Conservation (phyloP, 176 grass and related monocot genomes). For the Cymbopogon citratus region DNA sequence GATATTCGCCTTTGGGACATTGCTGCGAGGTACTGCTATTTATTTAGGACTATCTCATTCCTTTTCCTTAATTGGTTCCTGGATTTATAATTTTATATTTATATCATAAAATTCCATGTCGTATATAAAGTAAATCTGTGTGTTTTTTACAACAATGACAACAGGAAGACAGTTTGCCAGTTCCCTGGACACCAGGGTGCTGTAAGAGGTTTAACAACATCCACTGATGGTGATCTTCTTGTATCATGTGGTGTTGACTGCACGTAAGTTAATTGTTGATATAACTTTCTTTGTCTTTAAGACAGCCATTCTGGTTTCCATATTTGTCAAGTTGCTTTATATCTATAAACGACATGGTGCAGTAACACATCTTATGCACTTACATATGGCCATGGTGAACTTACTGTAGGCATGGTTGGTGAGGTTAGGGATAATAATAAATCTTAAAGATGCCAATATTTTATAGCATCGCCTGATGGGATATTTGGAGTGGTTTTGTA, state of each 20-base stretch:
- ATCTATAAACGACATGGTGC: background rate
- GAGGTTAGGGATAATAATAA: background rate
- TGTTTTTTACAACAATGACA: slow-evolving; percentile 23
- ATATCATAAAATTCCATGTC: background rate
- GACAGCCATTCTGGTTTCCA: background rate
- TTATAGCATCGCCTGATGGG: background rate
- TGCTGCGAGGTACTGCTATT: slow-evolving; percentile 56
- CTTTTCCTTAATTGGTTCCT: background rate
- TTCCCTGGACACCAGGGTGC: slow-evolving; percentile 89
- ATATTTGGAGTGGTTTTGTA: background rate
- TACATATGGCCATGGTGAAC: background rate
- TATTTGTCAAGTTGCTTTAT: background rate
- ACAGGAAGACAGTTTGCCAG: slow-evolving; percentile 81
- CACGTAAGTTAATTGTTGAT: slow-evolving; percentile 58
- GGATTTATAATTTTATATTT: background rate
- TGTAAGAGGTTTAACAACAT: slow-evolving; percentile 74
- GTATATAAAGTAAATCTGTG: background rate
- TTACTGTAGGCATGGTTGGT: background rate
- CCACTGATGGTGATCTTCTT: slow-evolving; percentile 78
- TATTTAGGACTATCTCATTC: background rate
- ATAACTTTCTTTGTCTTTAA: slow-evolving; percentile 7
- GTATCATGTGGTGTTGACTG: slow-evolving; percentile 83
- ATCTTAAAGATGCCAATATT: background rate
- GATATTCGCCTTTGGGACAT: slow-evolving; percentile 95
- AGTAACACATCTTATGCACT: background rate